Conservation (phyloP, 352 stramenopile genomes). For the Phytopythium cucurbitacearum region DNA sequence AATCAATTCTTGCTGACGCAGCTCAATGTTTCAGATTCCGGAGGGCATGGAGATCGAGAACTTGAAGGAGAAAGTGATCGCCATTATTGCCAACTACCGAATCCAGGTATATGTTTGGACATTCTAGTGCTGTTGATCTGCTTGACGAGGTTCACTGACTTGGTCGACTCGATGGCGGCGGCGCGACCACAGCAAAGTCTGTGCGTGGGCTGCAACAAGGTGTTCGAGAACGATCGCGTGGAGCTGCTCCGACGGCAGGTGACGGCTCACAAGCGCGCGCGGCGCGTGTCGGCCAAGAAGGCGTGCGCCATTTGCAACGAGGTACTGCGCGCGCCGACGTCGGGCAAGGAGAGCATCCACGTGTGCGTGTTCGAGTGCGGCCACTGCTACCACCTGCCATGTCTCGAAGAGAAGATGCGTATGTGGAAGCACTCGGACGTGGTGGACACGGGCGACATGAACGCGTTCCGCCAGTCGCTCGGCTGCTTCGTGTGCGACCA, state of each 20-base stretch:
- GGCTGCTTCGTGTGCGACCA: conserved; percentile 85
- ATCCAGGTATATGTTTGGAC: conserved; percentile 45
- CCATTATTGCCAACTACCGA: conserved; percentile 78
- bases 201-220: conserved; percentile 67
- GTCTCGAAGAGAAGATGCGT: conserved; percentile 82
- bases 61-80: conserved; percentile 75
- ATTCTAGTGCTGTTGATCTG: neutral
- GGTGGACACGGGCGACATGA: conserved; percentile 39
- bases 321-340: conserved; percentile 39
- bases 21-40: conserved; percentile 42
- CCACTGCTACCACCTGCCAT: conserved; percentile 77
- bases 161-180: neutral
- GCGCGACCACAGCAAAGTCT: conserved; percentile 53
- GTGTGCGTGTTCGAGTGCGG: conserved; percentile 82
- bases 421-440: conserved; percentile 77
- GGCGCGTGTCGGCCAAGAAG: conserved; percentile 54
- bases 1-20: neutral
- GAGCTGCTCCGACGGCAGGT: conserved; percentile 68
- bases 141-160: neutral
- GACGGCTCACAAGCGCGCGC: conserved; percentile 49
- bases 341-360: conserved; percentile 46
- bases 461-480: conserved; percentile 33
- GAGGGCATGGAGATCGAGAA: conserved; percentile 80
- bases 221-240: conserved; percentile 75
- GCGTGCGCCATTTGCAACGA: conserved; percentile 64